These are phyloP conservation scores for Penicillium sp. DNA, from an alignment of 2,329 filamentous ascomycete genomes.

Conservation along the genomic window DNA sequence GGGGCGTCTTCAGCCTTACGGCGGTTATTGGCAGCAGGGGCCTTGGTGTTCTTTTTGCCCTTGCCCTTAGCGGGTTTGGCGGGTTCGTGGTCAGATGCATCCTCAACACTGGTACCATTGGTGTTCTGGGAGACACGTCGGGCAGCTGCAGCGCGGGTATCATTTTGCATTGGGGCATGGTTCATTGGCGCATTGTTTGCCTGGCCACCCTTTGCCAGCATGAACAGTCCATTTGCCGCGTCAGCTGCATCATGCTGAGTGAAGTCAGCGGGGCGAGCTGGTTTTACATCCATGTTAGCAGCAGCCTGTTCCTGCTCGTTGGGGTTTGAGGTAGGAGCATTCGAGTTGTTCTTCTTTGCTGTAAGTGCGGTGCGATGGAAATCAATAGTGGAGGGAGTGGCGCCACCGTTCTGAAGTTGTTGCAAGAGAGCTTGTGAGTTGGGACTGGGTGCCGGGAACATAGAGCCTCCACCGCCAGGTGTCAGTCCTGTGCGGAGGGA, in stretches of 20 bases:
- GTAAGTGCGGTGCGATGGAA: conserved; percentile 92
- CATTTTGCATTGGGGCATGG: conserved; percentile 35
- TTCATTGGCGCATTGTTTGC: conserved; percentile 54
- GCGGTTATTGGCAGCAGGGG: conserved; percentile 59
- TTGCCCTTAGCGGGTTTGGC: conserved; percentile 65
- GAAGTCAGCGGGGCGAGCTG: conserved; percentile 57
- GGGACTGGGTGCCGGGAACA: conserved; percentile 90
- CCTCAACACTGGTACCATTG: conserved; percentile 57
- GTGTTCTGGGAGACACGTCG: conserved; percentile 42
- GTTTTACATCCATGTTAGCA: conserved; percentile 45
- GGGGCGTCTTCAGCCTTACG: conserved; percentile 74
- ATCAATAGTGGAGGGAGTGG: conserved; percentile 86
- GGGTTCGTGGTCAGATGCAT: conserved; percentile 68
- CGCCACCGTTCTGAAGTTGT: conserved; percentile 72
- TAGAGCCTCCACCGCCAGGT: conserved; percentile 90
- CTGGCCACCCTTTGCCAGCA: conserved; percentile 70
- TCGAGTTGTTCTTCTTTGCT: conserved; percentile 57
- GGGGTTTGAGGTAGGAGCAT: conserved; percentile 43
- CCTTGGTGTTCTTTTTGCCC: conserved; percentile 64
- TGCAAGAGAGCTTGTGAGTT: conserved; percentile 81
- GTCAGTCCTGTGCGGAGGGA: conserved; percentile 87
- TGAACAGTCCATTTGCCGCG: conserved; percentile 88
- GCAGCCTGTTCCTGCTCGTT: conserved; percentile 37
- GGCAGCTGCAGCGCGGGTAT: conserved; percentile 43
- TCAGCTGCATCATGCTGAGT: conserved; percentile 88